Conservation (phyloP, 2,329 filamentous ascomycete species). For the Colletotrichum musicola region DNA sequence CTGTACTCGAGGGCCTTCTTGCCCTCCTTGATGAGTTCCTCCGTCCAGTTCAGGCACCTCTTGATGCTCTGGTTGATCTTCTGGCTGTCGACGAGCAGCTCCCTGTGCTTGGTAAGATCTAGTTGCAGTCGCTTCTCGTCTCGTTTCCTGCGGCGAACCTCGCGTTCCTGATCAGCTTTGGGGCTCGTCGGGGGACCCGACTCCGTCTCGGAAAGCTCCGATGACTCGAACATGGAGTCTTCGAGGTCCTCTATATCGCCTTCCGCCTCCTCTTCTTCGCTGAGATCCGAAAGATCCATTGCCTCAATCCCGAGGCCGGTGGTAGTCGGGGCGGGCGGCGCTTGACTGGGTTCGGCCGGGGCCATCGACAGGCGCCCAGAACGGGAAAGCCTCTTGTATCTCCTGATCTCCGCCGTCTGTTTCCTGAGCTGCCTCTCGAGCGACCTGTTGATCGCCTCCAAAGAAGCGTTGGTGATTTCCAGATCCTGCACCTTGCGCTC, state of each 20-base stretch:
- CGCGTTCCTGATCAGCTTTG: conserved; percentile 48
- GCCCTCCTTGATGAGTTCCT: conserved; percentile 89
- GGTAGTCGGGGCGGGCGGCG: conserved; percentile 57
- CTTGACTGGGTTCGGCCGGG: conserved; percentile 58
- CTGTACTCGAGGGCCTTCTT: conserved; percentile 88
- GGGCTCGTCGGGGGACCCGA: conserved; percentile 52
- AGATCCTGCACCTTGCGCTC: conserved; percentile 96
- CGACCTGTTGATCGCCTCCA: conserved; percentile 94
- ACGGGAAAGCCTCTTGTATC: conserved; percentile 87
- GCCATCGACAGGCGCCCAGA: conserved; percentile 77
- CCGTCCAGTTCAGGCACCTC: conserved; percentile 88
- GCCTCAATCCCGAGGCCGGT: conserved; percentile 59
- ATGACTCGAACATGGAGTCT: conserved; percentile 52
- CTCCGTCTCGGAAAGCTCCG: conserved; percentile 58
- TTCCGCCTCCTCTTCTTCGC: conserved; percentile 59
- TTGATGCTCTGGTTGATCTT: conserved; percentile 96
- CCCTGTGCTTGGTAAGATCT: conserved; percentile 89
- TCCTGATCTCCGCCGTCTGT: conserved; percentile 87
- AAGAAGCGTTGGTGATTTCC: conserved; percentile 95
- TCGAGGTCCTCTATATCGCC: conserved; percentile 59
- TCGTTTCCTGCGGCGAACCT: conserved; percentile 70
- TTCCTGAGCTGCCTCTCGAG: conserved; percentile 92
- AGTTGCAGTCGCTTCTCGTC: conserved; percentile 88
- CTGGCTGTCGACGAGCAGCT: conserved; percentile 89
- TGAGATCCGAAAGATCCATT: conserved; percentile 63